Evolutionary conservation across 805 yeast species (phyloP).

Genomic region (Torulaspora gathmanii): DNA sequence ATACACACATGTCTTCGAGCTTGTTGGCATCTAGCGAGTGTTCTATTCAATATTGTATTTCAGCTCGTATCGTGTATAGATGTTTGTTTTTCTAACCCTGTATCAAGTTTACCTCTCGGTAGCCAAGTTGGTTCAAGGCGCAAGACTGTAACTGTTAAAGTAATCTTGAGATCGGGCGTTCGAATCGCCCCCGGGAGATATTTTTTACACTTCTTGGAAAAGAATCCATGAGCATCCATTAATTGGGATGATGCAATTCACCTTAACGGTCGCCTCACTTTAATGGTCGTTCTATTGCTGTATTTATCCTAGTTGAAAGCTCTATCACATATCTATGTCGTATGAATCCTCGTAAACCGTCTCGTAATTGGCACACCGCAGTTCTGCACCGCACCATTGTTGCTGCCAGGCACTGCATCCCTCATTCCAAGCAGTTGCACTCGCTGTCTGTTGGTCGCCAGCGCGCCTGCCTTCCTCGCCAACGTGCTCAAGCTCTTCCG

Average conservation of each 20-base stretch:
- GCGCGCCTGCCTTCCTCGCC: not conserved
- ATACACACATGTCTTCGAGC: too few relatives aligned
- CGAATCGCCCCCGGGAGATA: conserved; percentile 38
- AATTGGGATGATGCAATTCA: too few relatives aligned
- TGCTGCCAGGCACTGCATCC: not conserved
- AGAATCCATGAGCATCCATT: not conserved
- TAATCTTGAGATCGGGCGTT: conserved; percentile 37
- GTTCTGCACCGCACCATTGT: not conserved
- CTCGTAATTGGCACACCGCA: conserved; percentile 3
- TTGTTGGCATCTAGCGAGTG: too few relatives aligned
- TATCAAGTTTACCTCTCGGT: conserved; percentile 25
- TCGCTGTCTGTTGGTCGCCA: not conserved
- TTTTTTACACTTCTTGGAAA: conserved; percentile 9
- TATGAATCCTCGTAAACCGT: conserved; percentile 8
- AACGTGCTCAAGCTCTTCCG: conserved; percentile 21
- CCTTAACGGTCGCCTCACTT: too few relatives aligned
- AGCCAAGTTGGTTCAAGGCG: conserved; percentile 38
- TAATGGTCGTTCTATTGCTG: not conserved
- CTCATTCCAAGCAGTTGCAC: not conserved
- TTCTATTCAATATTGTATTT: too few relatives aligned
- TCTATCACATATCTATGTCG: conserved; percentile 14
- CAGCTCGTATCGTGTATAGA: not conserved
- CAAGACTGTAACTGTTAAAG: conserved; percentile 35
- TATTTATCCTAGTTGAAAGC: not conserved
- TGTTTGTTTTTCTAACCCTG: not conserved